Percentiles rank a stretch among this genome's conserved stretches.
Conservation (phyloP, 495 filamentous ascomycete genomes). For the Penicillium simplicissimum region DNA sequence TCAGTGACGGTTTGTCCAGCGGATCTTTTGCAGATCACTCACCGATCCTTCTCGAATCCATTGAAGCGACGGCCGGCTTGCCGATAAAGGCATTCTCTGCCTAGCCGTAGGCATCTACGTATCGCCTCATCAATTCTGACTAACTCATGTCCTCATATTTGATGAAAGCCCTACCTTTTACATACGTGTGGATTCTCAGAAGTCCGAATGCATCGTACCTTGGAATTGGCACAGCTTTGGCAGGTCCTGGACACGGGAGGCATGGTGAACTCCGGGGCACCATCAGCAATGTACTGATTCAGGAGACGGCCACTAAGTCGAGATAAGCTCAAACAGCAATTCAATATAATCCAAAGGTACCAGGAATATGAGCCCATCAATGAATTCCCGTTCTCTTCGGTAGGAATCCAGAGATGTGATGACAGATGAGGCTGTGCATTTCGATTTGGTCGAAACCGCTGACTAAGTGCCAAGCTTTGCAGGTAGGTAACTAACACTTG, state of each 20-base stretch:
- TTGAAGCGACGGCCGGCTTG: constrained; percentile 29
- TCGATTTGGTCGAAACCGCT: background rate
- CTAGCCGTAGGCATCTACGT: constrained; percentile 25
- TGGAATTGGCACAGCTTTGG: constrained; percentile 29
- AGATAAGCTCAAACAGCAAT: too few species aligned
- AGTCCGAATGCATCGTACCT: constrained; percentile 28
- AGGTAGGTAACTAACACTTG: too few species aligned
- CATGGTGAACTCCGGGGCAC: background rate
- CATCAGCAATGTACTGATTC: background rate
- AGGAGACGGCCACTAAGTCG: too few species aligned
- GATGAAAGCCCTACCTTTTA: constrained; percentile 13
- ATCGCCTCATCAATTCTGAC: background rate
- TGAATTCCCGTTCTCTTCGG: background rate
- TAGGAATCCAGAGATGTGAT: background rate
- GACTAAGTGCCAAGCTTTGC: background rate
- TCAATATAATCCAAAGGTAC: too few species aligned
- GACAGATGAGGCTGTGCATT: background rate
- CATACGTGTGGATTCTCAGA: constrained; percentile 15
- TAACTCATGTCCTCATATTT: background rate
- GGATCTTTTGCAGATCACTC: background rate
- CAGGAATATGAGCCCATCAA: background rate
- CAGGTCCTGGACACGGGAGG: constrained; percentile 23
- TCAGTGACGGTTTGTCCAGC: too few species aligned
- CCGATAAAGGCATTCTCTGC: constrained; percentile 24
- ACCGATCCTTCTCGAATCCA: constrained; percentile 30